A percentile compares a stretch with the other conserved stretches of the same genome.
These are phyloP conservation scores for Fusarium armeniacum DNA, from an alignment of 2,329 filamentous ascomycete genomes.

Conservation along the genomic window DNA sequence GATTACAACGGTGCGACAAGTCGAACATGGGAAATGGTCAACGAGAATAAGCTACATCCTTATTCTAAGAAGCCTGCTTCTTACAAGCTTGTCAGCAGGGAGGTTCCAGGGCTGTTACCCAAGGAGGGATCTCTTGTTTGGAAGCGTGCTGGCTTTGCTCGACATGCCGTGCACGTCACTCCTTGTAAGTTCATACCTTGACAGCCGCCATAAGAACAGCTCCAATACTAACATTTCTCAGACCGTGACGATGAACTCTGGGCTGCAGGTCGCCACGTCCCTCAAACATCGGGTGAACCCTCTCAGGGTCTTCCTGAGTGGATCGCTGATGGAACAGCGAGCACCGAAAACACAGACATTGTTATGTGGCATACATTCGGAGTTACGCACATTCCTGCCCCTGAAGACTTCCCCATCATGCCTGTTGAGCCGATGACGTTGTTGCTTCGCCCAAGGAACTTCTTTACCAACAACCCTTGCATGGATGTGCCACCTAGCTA, in stretches of 20 bases:
- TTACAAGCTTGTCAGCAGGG: slow-evolving; percentile 91
- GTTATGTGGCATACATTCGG: slow-evolving; percentile 97
- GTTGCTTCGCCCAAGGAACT: slow-evolving; percentile 82
- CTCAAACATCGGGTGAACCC: slow-evolving; percentile 86
- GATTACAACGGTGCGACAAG: slow-evolving; percentile 86
- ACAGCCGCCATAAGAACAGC: fast-evolving
- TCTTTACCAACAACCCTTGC: slow-evolving; percentile 84
- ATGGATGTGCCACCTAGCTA: slow-evolving; percentile 79
- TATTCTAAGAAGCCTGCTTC: slow-evolving; percentile 86
- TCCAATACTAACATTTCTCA: slow-evolving; percentile 50
- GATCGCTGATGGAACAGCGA: slow-evolving; percentile 78
- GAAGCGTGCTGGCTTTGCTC: slow-evolving; percentile 89
- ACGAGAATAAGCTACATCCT: slow-evolving; percentile 85
- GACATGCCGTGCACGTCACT: slow-evolving; percentile 90
- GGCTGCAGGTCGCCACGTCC: slow-evolving; percentile 88
- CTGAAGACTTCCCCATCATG: slow-evolving; percentile 95
- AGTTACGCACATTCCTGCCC: slow-evolving; percentile 87
- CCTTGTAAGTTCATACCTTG: slow-evolving; percentile 72
- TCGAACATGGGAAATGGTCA: slow-evolving; percentile 91
- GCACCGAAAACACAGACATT: slow-evolving; percentile 84
- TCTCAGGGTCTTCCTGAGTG: slow-evolving; percentile 80
- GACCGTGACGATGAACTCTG: slow-evolving; percentile 86
- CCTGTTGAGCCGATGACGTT: slow-evolving; percentile 87
- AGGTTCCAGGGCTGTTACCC: slow-evolving; percentile 82
- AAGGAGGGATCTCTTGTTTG: slow-evolving; percentile 86